Conservation (phyloP, 495 filamentous ascomycete species). For the Jackrogersella minutella region DNA sequence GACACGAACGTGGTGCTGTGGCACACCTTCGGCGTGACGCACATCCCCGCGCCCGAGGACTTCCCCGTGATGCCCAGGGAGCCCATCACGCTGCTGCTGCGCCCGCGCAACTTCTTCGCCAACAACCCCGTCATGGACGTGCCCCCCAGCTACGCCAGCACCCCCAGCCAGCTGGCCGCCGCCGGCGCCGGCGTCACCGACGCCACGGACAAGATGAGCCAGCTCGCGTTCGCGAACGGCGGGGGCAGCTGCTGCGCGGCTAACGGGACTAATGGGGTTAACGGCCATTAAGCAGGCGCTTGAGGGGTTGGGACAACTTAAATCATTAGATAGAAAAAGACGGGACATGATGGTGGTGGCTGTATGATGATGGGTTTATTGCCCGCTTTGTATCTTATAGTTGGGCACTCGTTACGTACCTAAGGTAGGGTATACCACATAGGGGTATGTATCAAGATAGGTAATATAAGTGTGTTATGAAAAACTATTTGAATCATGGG, state of each 20-base stretch:
- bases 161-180: conserved; percentile 72
- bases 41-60: conserved; percentile 93
- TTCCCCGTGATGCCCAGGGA: conserved; percentile 96
- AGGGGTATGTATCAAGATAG: too few species aligned
- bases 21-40: conserved; percentile 95
- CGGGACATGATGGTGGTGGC: not conserved
- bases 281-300: conserved; percentile 25
- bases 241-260: conserved; percentile 45
- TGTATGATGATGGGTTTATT: not conserved
- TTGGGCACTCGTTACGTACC: too few species aligned
- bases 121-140: conserved; percentile 90
- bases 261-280: conserved; percentile 39
- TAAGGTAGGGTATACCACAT: too few species aligned
- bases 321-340: not conserved
- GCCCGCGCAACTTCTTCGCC: conserved; percentile 88
- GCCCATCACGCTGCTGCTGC: conserved; percentile 82
- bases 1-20: conserved; percentile 91
- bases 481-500: too few species aligned
- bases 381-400: not conserved
- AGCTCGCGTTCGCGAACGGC: conserved; percentile 49
- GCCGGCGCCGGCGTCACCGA: conserved; percentile 56
- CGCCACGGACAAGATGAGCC: conserved; percentile 55
- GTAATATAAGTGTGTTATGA: too few species aligned
- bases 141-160: conserved; percentile 76
- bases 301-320: not conserved